Evolutionary conservation across 2,329 filamentous ascomycete genomes (phyloP).

Genomic region (Colletotrichum tofieldiae): DNA sequence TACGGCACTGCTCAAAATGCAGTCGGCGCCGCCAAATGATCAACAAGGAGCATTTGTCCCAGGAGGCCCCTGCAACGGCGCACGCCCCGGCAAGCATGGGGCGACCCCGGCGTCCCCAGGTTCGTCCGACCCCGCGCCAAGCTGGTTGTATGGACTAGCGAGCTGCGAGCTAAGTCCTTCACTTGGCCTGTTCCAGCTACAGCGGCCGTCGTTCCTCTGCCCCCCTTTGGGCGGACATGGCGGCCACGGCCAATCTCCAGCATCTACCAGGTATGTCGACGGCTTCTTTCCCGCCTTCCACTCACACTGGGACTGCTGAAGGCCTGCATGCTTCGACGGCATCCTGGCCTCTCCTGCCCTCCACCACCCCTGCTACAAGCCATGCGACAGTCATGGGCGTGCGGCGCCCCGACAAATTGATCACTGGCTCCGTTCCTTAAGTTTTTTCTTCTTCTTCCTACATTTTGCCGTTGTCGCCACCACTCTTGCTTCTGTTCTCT

Average conservation of each 20-base stretch:
- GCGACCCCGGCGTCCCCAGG: constrained; percentile 25
- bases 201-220: constrained; percentile 3
- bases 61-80: constrained; percentile 17
- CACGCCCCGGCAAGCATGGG: constrained; percentile 1
- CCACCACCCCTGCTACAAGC: constrained; percentile 26
- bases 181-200: constrained; percentile 32
- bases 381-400: constrained; percentile 36
- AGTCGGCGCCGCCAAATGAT: neutral
- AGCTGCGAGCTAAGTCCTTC: constrained; percentile 27
- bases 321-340: constrained; percentile 12
- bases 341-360: constrained; percentile 29
- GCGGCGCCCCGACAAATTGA: constrained; percentile 11
- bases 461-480: constrained; percentile 26
- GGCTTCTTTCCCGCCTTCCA: constrained; percentile 7
- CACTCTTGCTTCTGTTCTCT: neutral
- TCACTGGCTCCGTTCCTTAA: constrained; percentile 11
- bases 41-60: constrained; percentile 3
- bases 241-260: constrained; percentile 29
- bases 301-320: constrained; percentile 4
- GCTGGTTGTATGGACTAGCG: constrained; percentile 24
- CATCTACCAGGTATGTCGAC: constrained; percentile 2
- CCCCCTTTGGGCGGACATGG: constrained; percentile 19
- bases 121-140: constrained; percentile 43
- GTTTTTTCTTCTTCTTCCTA: constrained; percentile 1
- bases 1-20: constrained; percentile 1